Evolutionary conservation across 441 rosid species (phyloP).

Genomic region (Sinapis alba): DNA sequence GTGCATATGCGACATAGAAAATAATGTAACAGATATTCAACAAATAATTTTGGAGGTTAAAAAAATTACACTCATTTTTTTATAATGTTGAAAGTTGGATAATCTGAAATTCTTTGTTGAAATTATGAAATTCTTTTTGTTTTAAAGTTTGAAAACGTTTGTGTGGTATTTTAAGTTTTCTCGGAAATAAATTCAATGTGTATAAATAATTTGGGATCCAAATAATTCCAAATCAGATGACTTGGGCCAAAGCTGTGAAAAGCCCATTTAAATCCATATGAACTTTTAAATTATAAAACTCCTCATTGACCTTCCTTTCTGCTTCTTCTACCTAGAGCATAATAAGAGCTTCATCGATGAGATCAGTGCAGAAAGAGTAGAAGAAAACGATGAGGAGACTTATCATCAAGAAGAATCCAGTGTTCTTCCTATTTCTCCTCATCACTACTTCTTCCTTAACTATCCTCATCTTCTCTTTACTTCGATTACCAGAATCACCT

Average conservation of each 20-base stretch:
- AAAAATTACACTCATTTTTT: no score
- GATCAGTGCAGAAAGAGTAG: not conserved
- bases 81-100: no score
- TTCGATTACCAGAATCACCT: conserved; percentile 57
- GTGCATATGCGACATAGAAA: no score
- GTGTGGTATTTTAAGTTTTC: no score
- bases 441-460: conserved; percentile 50
- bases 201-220: no score
- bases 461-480: conserved; percentile 44
- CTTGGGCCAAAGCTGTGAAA: not conserved
- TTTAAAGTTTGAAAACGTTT: no score
- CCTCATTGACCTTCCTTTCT: conserved; percentile 3
- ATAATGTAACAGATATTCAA: no score
- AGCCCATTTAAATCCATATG: conserved; percentile 12
- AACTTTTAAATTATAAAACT: not conserved
- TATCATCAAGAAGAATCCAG: conserved; percentile 40
- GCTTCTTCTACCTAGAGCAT: conserved; percentile 14
- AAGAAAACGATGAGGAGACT: conserved; percentile 44
- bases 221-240: no score
- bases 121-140: no score
- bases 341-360: conserved; percentile 1
- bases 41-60: no score
- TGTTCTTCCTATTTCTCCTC: conserved; percentile 43
- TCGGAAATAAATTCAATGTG: no score
- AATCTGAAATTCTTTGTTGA: no score